A percentile compares a stretch with the other conserved stretches of the same genome.
phyloP scores from a whole-genome alignment of 2,329 filamentous ascomycete genomes.

The Aspergillus sp. region DNA sequence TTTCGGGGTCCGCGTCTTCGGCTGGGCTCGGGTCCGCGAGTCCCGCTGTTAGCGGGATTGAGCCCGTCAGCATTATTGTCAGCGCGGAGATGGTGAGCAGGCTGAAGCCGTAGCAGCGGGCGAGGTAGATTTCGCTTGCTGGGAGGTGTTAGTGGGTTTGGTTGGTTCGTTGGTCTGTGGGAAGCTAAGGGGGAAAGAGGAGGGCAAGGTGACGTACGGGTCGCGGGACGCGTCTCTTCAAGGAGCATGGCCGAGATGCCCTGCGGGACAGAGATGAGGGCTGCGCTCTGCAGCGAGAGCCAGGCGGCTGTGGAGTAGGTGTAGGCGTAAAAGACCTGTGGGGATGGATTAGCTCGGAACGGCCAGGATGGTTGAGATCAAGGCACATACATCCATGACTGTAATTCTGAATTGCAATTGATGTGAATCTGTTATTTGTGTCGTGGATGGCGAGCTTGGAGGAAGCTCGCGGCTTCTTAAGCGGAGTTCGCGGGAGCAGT shows the following conservation, averaged over 20 bases:
- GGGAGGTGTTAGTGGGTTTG: slow-evolving; percentile 22
- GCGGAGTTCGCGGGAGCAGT: neutral
- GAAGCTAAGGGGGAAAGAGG: neutral
- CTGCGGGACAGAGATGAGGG: slow-evolving; percentile 63
- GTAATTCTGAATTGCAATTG: neutral
- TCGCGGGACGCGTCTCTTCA: slow-evolving; percentile 59
- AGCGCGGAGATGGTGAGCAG: slow-evolving; percentile 68
- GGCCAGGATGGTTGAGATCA: too few species aligned
- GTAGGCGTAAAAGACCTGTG: slow-evolving; percentile 51
- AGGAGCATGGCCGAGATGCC: slow-evolving; percentile 65
- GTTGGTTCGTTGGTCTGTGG: neutral
- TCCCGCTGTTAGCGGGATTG: slow-evolving; percentile 66
- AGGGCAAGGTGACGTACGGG: slow-evolving; percentile 48
- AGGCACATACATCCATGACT: slow-evolving; percentile 27
- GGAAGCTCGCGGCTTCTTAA: neutral
- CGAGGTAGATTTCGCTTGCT: slow-evolving; percentile 74
- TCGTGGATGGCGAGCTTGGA: neutral
- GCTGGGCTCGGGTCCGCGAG: slow-evolving; percentile 46
- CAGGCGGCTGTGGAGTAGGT: slow-evolving; percentile 51
- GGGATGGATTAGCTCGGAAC: slow-evolving; percentile 13
- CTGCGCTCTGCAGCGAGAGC: slow-evolving; percentile 52
- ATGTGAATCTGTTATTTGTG: neutral
- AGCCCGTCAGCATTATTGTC: slow-evolving; percentile 71
- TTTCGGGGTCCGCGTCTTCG: slow-evolving; percentile 34
- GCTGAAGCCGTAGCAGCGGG: slow-evolving; percentile 70